Conservation (phyloP, 495 filamentous ascomycete genomes). For the Cladorrhinum samala region DNA sequence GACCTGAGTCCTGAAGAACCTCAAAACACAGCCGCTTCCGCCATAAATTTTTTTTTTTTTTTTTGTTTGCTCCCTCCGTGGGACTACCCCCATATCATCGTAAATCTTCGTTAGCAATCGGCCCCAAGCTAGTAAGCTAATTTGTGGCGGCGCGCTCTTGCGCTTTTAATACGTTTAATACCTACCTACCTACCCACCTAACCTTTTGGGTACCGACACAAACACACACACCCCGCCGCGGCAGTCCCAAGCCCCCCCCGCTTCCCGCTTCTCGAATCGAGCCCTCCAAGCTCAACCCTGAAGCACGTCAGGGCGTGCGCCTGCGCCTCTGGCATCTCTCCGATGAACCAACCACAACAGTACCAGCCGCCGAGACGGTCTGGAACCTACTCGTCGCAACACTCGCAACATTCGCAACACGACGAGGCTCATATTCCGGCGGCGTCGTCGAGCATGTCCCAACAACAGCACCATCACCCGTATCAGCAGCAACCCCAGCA, state of each 20-base stretch:
- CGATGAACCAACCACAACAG: slow-evolving; percentile 45
- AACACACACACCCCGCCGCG: background rate
- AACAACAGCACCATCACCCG: slow-evolving; percentile 37
- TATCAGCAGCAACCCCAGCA: slow-evolving; percentile 28
- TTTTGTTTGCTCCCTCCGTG: no score
- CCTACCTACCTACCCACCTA: no score
- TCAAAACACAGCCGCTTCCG: no score
- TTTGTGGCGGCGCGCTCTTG: no score
- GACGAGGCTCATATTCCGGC: slow-evolving; percentile 69
- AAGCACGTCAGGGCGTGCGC: background rate
- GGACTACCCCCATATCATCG: background rate
- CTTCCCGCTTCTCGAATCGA: slow-evolving; percentile 6
- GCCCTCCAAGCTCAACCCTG: background rate
- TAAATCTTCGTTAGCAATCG: no score
- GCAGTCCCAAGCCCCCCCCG: slow-evolving; percentile 3
- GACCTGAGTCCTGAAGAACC: no score
- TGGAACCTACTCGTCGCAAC: slow-evolving; percentile 37
- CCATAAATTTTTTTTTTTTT: no score
- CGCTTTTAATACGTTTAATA: no score
- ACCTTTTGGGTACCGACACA: background rate
- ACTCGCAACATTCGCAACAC: slow-evolving; percentile 10
- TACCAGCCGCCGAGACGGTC: slow-evolving; percentile 40
- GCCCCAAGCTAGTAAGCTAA: no score
- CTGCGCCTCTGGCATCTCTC: background rate
- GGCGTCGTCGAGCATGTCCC: slow-evolving; percentile 46